Evolutionary conservation across 352 stramenopile species (phyloP), one percentile per base, ranked within the genome.

Genomic region (Peronospora tabacina): DNA sequence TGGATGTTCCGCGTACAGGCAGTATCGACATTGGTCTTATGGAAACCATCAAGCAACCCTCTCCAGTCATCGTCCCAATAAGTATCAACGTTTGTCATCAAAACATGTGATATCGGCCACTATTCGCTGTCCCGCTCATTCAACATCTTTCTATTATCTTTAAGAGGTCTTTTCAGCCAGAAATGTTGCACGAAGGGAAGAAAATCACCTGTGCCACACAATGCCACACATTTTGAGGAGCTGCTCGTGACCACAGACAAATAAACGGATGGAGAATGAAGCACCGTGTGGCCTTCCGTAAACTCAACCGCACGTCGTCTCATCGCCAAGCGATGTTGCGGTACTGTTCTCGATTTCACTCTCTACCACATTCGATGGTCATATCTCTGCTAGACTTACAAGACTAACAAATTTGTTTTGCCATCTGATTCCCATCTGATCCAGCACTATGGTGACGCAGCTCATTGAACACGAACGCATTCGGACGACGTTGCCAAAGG

Each of bases 401-500:
- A 7, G 22, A 26, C 3, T 26, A 26, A 26, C 2, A 26, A n/a
- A n/a, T n/a, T n/a, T n/a, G 22, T 26, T 26, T 26, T 26, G 22
- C 3, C 4, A 26, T 26, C 22, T 2, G 22, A 26, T 26, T 26
- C 22, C 22, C 22, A 26, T 26, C 22, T 52, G 16, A 35, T 40
- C 54, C 50, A 93, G 80, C 35, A 98, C 97, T 34, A 96, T 98
- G 82, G 87, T 98, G 41, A 98, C 93, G 50, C 97, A 96, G 49
- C 77, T 99, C 44, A 95, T 99, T 58, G 94, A 98, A 58, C 93
- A 98, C 66, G 96, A 99, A 66, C 88, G 96, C 42, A 98, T 99
- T 57, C 90, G 87, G 61, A 99, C 95, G 50, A 99, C 95, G 41
- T 70, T 97, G 15, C 87, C 94, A 30, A 98, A 97, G 70, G 95